Percentiles rank a stretch among this genome's conserved stretches.
phyloP scores from a whole-genome alignment of 2,329 filamentous ascomycete genomes.

The Alternaria ethzedia region DNA sequence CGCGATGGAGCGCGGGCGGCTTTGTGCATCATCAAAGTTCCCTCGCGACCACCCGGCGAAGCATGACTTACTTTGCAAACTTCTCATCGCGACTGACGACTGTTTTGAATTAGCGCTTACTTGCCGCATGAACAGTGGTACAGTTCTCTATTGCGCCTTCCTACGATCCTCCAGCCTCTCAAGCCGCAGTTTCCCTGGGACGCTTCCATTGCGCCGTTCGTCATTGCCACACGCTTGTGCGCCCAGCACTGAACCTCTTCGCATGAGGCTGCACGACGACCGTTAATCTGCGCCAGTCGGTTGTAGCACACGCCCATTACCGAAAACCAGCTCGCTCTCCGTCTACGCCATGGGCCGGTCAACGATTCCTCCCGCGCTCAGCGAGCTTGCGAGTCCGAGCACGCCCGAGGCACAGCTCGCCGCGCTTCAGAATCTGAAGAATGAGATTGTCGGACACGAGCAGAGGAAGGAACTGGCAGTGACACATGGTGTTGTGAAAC shows the following conservation, averaged over 20 bases:
- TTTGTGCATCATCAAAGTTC: conserved; percentile 6
- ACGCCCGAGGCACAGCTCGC: conserved; percentile 52
- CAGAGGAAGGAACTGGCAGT: conserved; percentile 85
- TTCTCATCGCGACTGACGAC: not conserved
- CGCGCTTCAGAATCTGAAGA: conserved; percentile 78
- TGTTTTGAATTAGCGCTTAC: not conserved
- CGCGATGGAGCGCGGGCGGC: conserved; percentile 8
- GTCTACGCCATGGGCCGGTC: conserved; percentile 43
- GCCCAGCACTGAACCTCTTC: conserved; percentile 3
- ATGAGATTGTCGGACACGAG: conserved; percentile 85
- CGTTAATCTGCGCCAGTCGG: conserved; percentile 9
- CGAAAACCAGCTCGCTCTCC: conserved; percentile 7
- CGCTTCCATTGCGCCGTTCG: conserved; percentile 4
- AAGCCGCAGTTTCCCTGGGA: conserved; percentile 1
- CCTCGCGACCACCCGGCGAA: not conserved
- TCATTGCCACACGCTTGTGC: conserved; percentile 7
- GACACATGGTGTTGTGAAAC: conserved; percentile 69
- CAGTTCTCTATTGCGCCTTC: conserved; percentile 14
- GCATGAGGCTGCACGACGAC: conserved; percentile 10
- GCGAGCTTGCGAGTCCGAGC: conserved; percentile 48
- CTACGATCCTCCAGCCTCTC: conserved; percentile 13
- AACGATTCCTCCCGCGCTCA: conserved; percentile 43
- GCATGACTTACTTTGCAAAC: not conserved
- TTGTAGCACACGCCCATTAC: conserved; percentile 15
- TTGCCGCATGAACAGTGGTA: conserved; percentile 9